Evolutionary conservation across 2,329 filamentous ascomycete genomes (phyloP).

Genomic region (Sclerotinia borealis): DNA sequence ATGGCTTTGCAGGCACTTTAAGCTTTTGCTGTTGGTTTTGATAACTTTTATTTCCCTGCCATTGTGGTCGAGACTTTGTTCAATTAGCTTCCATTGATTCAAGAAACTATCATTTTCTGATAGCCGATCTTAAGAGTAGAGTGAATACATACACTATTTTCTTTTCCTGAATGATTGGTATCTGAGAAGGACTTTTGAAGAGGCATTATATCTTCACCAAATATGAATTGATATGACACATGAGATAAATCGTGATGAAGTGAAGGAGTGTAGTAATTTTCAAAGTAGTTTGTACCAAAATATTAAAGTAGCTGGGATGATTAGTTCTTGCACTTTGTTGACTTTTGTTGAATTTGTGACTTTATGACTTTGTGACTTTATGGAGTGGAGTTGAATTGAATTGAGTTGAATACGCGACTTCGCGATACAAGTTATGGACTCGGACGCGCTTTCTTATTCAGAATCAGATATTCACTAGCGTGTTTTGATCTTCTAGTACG

Average conservation of each 20-base stretch:
- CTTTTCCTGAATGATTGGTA: slow-evolving; percentile 30
- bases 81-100: slow-evolving; percentile 4
- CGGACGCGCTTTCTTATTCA: not conserved
- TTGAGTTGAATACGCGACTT: not conserved
- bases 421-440: no score
- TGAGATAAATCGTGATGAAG: not conserved
- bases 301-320: not conserved
- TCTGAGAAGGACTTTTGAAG: slow-evolving; percentile 35
- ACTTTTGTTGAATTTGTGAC: no score
- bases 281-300: not conserved
- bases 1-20: slow-evolving; percentile 20
- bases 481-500: not conserved
- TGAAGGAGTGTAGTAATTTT: not conserved
- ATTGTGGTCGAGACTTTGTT: slow-evolving; percentile 24
- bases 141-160: slow-evolving; percentile 21
- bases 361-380: no score
- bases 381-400: no score
- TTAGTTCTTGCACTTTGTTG: slow-evolving; percentile 4
- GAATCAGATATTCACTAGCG: not conserved
- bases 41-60: slow-evolving; percentile 30
- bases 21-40: slow-evolving; percentile 17
- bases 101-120: not conserved
- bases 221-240: not conserved
- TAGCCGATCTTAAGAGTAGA: not conserved
- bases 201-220: slow-evolving; percentile 26